Evolutionary conservation across 208 protist species (phyloP).

Genomic region (Leishmania tropica): DNA sequence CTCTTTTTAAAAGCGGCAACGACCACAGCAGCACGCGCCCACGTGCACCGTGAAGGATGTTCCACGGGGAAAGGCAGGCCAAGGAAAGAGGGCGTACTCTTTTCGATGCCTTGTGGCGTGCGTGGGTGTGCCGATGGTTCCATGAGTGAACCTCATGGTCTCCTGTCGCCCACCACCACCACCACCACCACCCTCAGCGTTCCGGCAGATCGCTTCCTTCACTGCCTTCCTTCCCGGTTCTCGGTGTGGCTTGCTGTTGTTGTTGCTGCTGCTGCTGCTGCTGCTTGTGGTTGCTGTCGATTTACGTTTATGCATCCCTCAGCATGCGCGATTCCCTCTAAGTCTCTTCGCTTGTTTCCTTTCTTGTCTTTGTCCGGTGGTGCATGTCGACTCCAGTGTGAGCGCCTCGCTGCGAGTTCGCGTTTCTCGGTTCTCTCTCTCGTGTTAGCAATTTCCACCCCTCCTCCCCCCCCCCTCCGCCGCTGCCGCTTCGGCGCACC

Average conservation of each 20-base stretch:
- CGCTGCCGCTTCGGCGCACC: too few relatives aligned
- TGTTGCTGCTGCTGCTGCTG: not conserved
- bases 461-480: not conserved
- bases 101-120: not conserved
- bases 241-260: not conserved
- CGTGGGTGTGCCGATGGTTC: not conserved
- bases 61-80: not conserved
- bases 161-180: not conserved
- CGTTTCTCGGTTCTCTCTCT: not conserved
- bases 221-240: too few relatives aligned
- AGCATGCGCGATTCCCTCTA: not conserved
- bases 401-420: not conserved
- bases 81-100: not conserved
- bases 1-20: not conserved
- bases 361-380: not conserved
- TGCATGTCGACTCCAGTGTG: not conserved
- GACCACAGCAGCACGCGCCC: not conserved
- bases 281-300: not conserved
- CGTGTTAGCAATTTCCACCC: not conserved
- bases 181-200: too few relatives aligned
- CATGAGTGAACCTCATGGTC: not conserved
- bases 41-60: not conserved
- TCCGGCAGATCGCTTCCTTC: too few relatives aligned
- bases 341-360: too few relatives aligned
- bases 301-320: not conserved